These are phyloP conservation scores for Zalerion maritima DNA, from an alignment of 495 filamentous ascomycete species.

Conservation along the genomic window DNA sequence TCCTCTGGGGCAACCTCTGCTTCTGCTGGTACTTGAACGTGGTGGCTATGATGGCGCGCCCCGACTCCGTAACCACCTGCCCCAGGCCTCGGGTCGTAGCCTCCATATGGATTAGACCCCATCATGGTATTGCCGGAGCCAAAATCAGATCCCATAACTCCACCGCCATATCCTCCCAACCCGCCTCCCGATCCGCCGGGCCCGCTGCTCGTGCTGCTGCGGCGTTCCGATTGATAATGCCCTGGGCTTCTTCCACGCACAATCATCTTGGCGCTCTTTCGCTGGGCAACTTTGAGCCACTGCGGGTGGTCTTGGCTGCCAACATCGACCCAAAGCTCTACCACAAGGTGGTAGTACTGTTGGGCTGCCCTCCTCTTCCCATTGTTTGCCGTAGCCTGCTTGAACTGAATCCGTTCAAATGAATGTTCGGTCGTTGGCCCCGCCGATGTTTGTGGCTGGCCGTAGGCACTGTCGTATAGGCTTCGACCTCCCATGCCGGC, in stretches of 20 bases:
- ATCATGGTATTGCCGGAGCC: slow-evolving; percentile 19
- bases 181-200: slow-evolving; percentile 45
- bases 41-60: slow-evolving; percentile 27
- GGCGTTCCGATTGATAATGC: slow-evolving; percentile 76
- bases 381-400: slow-evolving; percentile 91
- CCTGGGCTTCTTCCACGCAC: slow-evolving; percentile 86
- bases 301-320: slow-evolving; percentile 27
- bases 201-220: slow-evolving; percentile 60
- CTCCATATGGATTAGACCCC: slow-evolving; percentile 11
- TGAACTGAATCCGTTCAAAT: slow-evolving; percentile 94
- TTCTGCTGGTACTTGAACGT: slow-evolving; percentile 27
- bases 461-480: slow-evolving; percentile 24
- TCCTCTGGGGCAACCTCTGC: slow-evolving; percentile 31
- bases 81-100: slow-evolving; percentile 24
- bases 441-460: slow-evolving; percentile 20
- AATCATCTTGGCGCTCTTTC: slow-evolving; percentile 75
- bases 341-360: slow-evolving; percentile 85
- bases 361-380: slow-evolving; percentile 83
- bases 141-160: slow-evolving; percentile 24
- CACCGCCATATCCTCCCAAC: slow-evolving; percentile 24
- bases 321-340: slow-evolving; percentile 77
- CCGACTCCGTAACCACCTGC: slow-evolving; percentile 21
- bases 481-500: slow-evolving; percentile 18
- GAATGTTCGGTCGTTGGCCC: slow-evolving; percentile 44
- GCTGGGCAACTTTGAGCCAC: slow-evolving; percentile 67